These are phyloP conservation scores for Ceratocystis eucalypticola DNA, from an alignment of 2,329 filamentous ascomycete species.

Conservation along the genomic window DNA sequence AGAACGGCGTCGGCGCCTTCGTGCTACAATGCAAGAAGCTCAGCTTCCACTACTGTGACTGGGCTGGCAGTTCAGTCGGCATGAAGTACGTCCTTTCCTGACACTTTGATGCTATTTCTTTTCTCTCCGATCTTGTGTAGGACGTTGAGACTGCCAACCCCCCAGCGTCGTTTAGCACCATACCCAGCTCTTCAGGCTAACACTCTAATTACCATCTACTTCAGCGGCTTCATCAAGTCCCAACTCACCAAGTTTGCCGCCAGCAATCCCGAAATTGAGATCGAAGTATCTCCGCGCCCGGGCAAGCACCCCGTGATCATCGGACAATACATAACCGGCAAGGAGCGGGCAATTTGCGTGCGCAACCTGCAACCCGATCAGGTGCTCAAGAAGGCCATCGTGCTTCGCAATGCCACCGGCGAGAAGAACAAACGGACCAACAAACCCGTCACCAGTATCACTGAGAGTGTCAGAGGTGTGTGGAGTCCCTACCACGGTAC, in stretches of 20 bases:
- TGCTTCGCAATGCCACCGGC: slow-evolving; percentile 60
- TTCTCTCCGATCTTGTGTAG: background rate
- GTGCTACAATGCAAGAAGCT: slow-evolving; percentile 93
- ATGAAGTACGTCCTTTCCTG: slow-evolving; percentile 60
- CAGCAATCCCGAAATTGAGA: slow-evolving; percentile 76
- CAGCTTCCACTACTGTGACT: slow-evolving; percentile 96
- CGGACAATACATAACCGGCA: slow-evolving; percentile 86
- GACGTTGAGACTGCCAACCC: background rate
- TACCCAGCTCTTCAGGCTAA: slow-evolving; percentile 22
- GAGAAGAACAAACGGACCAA: slow-evolving; percentile 54
- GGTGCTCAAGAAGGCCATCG: slow-evolving; percentile 64
- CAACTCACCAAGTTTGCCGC: slow-evolving; percentile 65
- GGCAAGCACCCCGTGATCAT: slow-evolving; percentile 76
- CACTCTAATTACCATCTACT: background rate
- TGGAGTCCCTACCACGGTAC: slow-evolving; percentile 58
- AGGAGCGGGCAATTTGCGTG: slow-evolving; percentile 74
- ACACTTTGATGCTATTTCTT: background rate
- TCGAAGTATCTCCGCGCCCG: slow-evolving; percentile 82
- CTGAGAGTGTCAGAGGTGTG: slow-evolving; percentile 53
- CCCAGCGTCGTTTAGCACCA: background rate
- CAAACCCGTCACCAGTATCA: slow-evolving; percentile 52
- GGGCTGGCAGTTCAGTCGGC: slow-evolving; percentile 79
- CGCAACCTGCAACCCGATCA: slow-evolving; percentile 70
- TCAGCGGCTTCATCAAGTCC: slow-evolving; percentile 67
- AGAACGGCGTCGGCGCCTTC: slow-evolving; percentile 97